Percentiles rank a stretch among this genome's conserved stretches.
phyloP scores from a whole-genome alignment of 306 rosid species.

The Glycine soja region DNA sequence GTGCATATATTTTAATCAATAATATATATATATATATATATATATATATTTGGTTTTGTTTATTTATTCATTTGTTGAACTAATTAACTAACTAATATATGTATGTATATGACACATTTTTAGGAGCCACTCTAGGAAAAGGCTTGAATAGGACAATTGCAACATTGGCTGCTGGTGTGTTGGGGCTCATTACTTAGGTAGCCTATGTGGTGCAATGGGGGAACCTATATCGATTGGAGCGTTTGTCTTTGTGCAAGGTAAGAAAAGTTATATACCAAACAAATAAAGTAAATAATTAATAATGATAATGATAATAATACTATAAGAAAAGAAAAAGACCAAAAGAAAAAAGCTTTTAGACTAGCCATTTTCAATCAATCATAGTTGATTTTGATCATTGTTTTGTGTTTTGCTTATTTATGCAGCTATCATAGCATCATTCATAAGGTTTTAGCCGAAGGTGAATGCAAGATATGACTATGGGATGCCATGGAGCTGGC shows the following conservation, averaged over 20 bases:
- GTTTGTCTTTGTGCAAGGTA: constrained; percentile 80
- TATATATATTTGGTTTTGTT: not conserved
- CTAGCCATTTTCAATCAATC: no score
- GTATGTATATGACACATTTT: constrained; percentile 17
- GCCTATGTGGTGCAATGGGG: constrained; percentile 70
- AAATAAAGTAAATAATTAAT: not conserved
- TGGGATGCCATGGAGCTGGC: constrained; percentile 84
- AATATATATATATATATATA: not conserved
- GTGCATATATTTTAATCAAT: not conserved
- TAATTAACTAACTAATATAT: not conserved
- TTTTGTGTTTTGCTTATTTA: no score
- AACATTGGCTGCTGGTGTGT: constrained; percentile 79
- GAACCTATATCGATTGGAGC: constrained; percentile 79
- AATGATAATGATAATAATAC: not conserved
- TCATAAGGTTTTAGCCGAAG: no score
- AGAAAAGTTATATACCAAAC: not conserved
- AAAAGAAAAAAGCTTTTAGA: not conserved
- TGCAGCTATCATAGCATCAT: no score
- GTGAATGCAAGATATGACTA: no score
- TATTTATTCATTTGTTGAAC: not conserved
- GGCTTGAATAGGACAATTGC: constrained; percentile 85
- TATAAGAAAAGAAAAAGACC: not conserved
- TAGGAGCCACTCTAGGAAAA: constrained; percentile 93
- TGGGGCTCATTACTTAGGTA: constrained; percentile 84
- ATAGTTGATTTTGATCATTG: no score